Conservation (phyloP, 306 rosid species). For the Lablab purpureus region DNA sequence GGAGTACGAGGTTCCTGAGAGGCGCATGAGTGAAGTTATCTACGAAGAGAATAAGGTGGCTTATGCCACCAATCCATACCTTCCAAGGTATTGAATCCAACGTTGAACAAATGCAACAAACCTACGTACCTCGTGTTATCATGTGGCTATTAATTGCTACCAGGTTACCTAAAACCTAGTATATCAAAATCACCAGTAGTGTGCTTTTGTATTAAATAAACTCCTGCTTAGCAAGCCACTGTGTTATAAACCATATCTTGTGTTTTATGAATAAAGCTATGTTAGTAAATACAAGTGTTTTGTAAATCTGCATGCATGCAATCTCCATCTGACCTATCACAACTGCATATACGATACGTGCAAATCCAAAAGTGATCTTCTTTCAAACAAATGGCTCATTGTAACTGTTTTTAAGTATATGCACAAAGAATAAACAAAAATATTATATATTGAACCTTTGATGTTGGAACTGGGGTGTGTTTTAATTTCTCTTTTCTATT, state of each 20-base stretch:
- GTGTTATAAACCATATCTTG: constrained; percentile 1
- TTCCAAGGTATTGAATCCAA: constrained; percentile 41
- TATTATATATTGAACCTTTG: too few species aligned
- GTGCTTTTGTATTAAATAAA: constrained; percentile 44
- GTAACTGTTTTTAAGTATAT: too few species aligned
- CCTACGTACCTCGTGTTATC: background rate
- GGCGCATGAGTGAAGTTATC: constrained; percentile 13
- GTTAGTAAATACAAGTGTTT: background rate
- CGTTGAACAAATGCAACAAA: background rate
- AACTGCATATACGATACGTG: too few species aligned
- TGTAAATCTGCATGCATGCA: background rate
- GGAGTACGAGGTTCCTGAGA: constrained; percentile 37
- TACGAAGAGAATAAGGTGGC: constrained; percentile 39
- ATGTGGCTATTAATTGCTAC: constrained; percentile 16
- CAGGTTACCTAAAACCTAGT: constrained; percentile 15
- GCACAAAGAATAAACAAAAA: too few species aligned
- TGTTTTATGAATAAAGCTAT: background rate
- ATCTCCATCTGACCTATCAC: too few species aligned
- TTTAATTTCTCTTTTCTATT: too few species aligned
- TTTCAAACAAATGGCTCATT: too few species aligned
- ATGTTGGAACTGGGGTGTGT: too few species aligned
- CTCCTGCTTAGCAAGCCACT: constrained; percentile 28
- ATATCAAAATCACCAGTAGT: background rate
- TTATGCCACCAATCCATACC: constrained; percentile 25
- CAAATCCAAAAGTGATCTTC: too few species aligned